Evolutionary conservation across 345 rosid species (phyloP), one percentile per base, ranked within the genome.

Genomic region (Salix suchowensis): DNA sequence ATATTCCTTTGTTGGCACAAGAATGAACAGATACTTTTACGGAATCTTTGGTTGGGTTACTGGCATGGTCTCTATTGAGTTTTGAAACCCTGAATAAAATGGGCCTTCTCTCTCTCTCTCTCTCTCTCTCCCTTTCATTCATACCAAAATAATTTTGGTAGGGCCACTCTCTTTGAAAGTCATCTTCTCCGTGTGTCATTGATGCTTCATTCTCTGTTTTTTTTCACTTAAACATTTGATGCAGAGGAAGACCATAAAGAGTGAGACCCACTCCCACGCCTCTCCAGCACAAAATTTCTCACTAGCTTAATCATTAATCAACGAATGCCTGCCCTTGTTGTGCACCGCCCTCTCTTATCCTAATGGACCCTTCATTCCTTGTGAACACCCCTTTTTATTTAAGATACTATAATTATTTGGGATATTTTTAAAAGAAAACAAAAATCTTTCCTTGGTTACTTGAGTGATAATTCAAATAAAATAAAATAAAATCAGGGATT

Each of bases 161-260:
- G 65, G 84, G 84, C 21, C 72, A 21, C 30, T 54, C 46, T 14
- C 3, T 52, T 46, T 52, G 18, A 30, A 65, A 67, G 73, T 70
- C 78, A 75, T 78, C 67, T 75, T 75, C 85, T 79, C 72, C 68
- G 80, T 79, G 84, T 76, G 85, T 78, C 74, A 76, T 77, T 81
- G 72, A 76, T 76, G 84, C 58, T 78, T 78, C 82, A 58, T 77
- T 81, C 77, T 65, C 46, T 40, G 71, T 32, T 37, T 2, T 54
- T 34, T 69, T 44, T 67, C 65, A 65, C 83, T 74, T 68, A 54
- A 68, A 68, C 23, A 30, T 67, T 39, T 64, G 32, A 78, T 60
- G 18, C 71, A 68, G 32, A 37, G 15, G 54, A 67, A 78, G 74
- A 82, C 80, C 82, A 74, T 79, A 80, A 73, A 74, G 77, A 75